Percentiles rank a stretch among this genome's conserved stretches.
These are phyloP conservation scores for Rhytidhysteron rufulum DNA, from an alignment of 2,329 filamentous ascomycete genomes.

Conservation along the genomic window DNA sequence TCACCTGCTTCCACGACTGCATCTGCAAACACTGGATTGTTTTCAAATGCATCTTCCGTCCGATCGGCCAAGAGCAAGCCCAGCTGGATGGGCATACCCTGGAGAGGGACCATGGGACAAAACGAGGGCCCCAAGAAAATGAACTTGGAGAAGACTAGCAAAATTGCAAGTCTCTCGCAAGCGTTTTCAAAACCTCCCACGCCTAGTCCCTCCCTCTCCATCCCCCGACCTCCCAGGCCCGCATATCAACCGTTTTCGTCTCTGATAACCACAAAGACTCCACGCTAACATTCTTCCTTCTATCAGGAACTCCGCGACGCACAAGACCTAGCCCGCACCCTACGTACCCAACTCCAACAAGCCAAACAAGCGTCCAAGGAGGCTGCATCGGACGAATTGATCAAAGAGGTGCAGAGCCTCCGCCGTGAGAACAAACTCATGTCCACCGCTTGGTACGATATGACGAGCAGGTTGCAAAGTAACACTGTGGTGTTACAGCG, in stretches of 20 bases:
- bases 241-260: neutral
- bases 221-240: neutral
- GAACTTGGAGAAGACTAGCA: neutral
- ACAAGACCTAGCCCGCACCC: slow-evolving; percentile 15
- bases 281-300: neutral
- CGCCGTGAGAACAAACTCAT: slow-evolving; percentile 76
- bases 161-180: neutral
- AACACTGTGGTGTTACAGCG: slow-evolving; percentile 77
- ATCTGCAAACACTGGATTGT: neutral
- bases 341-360: slow-evolving; percentile 29
- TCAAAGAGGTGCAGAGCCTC: slow-evolving; percentile 60
- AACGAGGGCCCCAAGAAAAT: neutral
- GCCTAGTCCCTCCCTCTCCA: no score
- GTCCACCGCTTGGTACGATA: slow-evolving; percentile 80
- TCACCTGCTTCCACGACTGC: neutral
- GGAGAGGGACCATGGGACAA: neutral
- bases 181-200: neutral
- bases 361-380: slow-evolving; percentile 30
- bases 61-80: neutral
- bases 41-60: no score
- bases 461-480: slow-evolving; percentile 73
- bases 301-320: slow-evolving; percentile 33
- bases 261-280: no score
- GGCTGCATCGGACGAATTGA: slow-evolving; percentile 33
- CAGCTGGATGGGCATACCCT: neutral